A percentile compares a stretch with the other conserved stretches of the same genome.
These are phyloP conservation scores for Dactylellina parvicollis DNA, from an alignment of 2,329 filamentous ascomycete genomes.

Conservation along the genomic window DNA sequence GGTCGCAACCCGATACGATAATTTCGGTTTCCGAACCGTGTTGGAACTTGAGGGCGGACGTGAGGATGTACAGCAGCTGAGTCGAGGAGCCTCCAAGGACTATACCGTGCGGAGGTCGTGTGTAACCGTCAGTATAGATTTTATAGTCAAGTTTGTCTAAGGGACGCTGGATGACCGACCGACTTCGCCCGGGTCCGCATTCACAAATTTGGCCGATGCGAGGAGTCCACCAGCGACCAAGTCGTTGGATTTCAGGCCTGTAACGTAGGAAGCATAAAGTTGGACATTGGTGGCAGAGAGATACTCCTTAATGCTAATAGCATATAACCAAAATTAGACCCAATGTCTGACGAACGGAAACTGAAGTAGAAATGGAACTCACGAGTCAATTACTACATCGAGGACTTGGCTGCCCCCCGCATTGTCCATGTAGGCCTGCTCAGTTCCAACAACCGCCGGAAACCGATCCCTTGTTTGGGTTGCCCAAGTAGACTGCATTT, in stretches of 20 bases:
- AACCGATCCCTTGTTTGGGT: constrained; percentile 30
- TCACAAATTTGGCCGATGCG: constrained; percentile 76
- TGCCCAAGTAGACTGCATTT: constrained; percentile 46
- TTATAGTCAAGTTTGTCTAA: neutral
- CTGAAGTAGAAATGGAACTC: constrained; percentile 57
- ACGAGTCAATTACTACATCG: constrained; percentile 74
- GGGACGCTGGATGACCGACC: constrained; percentile 63
- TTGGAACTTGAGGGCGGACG: constrained; percentile 66
- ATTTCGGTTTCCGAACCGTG: constrained; percentile 70
- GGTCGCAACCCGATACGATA: constrained; percentile 76
- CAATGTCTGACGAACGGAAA: neutral
- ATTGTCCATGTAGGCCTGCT: constrained; percentile 70
- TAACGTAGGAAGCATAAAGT: constrained; percentile 75
- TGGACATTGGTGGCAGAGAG: constrained; percentile 77
- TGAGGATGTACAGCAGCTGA: constrained; percentile 78
- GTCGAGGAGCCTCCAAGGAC: constrained; percentile 79
- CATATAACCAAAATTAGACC: neutral
- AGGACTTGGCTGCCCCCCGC: constrained; percentile 79
- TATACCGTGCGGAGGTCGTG: constrained; percentile 57
- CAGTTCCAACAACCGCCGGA: constrained; percentile 37
- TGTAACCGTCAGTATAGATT: neutral
- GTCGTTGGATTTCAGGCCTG: constrained; percentile 69
- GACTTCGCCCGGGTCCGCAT: constrained; percentile 73
- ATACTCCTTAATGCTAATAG: constrained; percentile 71
- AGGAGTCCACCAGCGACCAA: constrained; percentile 70